phyloP scores from a whole-genome alignment of 129 eudicot species.

The Cynara cardunculus region DNA sequence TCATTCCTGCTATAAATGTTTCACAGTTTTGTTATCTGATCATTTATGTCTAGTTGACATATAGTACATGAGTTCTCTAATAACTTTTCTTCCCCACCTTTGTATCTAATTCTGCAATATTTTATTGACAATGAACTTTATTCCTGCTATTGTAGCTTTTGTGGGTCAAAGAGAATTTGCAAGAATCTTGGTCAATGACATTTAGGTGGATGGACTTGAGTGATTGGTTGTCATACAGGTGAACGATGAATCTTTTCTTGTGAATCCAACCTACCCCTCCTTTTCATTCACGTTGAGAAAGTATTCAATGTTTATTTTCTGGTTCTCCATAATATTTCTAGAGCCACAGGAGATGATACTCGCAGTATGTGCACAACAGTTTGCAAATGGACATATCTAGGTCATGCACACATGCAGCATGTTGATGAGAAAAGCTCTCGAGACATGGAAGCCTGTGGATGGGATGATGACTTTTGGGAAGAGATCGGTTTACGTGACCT shows the following conservation, averaged over 20 bases:
- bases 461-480: slow-evolving; percentile 99
- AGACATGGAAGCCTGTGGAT: slow-evolving; percentile 94
- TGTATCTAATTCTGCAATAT: not conserved
- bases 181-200: slow-evolving; percentile 96
- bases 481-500: slow-evolving; percentile 96
- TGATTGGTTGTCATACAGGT: slow-evolving; percentile 98
- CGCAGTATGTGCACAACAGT: slow-evolving; percentile 96
- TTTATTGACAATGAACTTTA: not conserved
- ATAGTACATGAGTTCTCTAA: not conserved
- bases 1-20: not conserved
- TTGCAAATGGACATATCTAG: slow-evolving; percentile 98
- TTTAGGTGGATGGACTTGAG: slow-evolving; percentile 99
- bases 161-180: slow-evolving; percentile 97
- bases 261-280: not conserved
- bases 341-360: slow-evolving; percentile 99
- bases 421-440: slow-evolving; percentile 55
- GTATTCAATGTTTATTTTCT: slow-evolving; percentile 2
- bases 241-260: slow-evolving; percentile 5
- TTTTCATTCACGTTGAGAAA: not conserved
- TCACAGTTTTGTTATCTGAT: not conserved
- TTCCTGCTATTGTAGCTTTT: slow-evolving; percentile 55
- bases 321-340: slow-evolving; percentile 31
- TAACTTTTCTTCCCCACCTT: not conserved
- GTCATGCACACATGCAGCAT: slow-evolving; percentile 96
- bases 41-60: not conserved